A percentile compares a stretch with the other conserved stretches of the same genome.
Conservation (phyloP, 1,284 basidiomycete species). For the Trametes polyzona region DNA sequence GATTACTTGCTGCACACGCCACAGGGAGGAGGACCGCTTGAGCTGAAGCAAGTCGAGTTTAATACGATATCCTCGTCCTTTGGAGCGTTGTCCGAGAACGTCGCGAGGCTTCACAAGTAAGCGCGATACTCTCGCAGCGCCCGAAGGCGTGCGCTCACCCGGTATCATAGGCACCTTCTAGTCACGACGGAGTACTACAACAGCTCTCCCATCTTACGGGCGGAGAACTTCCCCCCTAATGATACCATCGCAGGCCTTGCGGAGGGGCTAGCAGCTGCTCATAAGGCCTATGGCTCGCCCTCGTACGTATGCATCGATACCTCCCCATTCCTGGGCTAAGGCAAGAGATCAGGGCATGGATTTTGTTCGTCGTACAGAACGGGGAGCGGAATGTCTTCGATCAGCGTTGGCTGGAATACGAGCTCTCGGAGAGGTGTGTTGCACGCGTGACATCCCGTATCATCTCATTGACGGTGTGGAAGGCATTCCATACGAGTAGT, state of each 20-base stretch:
- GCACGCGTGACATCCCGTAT: background rate
- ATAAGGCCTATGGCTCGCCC: slow-evolving; percentile 69
- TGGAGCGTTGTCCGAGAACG: slow-evolving; percentile 78
- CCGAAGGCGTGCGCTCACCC: background rate
- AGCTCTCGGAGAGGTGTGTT: slow-evolving; percentile 73
- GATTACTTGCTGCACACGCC: slow-evolving; percentile 90
- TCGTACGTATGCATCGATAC: slow-evolving; percentile 42
- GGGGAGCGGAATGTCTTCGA: slow-evolving; percentile 97
- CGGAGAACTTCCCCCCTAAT: slow-evolving; percentile 75
- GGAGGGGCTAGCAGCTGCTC: slow-evolving; percentile 79
- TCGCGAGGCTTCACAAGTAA: slow-evolving; percentile 80
- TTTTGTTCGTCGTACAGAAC: slow-evolving; percentile 90
- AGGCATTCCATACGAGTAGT: slow-evolving; percentile 77
- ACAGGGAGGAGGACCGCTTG: slow-evolving; percentile 41
- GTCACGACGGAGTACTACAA: slow-evolving; percentile 69
- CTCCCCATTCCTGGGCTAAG: background rate
- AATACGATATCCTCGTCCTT: slow-evolving; percentile 97
- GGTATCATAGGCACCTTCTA: slow-evolving; percentile 61
- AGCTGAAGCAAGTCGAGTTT: slow-evolving; percentile 96
- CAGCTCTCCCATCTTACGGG: slow-evolving; percentile 56
- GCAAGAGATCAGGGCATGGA: slow-evolving; percentile 52
- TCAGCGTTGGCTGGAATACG: slow-evolving; percentile 88
- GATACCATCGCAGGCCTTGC: slow-evolving; percentile 73
- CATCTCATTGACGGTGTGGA: background rate
- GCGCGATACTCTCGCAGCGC: slow-evolving; percentile 18